Evolutionary conservation across 2,329 filamentous ascomycete genomes (phyloP).

Genomic region (Botrytis fabae): DNA sequence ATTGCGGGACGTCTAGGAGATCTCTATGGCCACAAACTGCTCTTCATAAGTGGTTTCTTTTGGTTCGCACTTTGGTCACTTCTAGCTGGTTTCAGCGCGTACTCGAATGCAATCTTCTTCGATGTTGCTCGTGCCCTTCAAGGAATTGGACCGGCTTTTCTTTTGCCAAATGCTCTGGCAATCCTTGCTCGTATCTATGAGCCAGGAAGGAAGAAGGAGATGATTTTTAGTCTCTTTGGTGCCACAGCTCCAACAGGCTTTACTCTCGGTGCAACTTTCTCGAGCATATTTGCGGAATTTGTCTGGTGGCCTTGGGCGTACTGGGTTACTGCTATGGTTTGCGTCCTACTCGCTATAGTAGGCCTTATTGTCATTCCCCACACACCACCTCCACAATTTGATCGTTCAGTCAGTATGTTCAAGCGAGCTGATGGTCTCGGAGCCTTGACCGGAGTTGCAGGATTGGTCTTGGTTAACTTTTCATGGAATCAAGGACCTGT

Average conservation of each 20-base stretch:
- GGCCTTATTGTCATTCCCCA: constrained; percentile 45
- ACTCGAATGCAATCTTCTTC: constrained; percentile 42
- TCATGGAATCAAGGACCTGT: constrained; percentile 49
- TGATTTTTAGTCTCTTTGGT: constrained; percentile 50
- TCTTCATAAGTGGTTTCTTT: constrained; percentile 50
- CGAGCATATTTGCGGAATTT: constrained; percentile 43
- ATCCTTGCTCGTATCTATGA: constrained; percentile 51
- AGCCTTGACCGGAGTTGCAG: constrained; percentile 48
- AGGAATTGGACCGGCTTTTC: constrained; percentile 52
- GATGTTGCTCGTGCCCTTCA: constrained; percentile 56
- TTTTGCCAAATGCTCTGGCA: constrained; percentile 55
- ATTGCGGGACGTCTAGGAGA: constrained; percentile 53
- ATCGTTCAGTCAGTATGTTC: constrained; percentile 34
- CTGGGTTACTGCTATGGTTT: constrained; percentile 47
- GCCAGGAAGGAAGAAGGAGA: constrained; percentile 47
- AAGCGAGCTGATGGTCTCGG: constrained; percentile 46
- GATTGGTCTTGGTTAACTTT: constrained; percentile 56
- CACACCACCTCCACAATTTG: constrained; percentile 38
- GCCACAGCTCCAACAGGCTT: constrained; percentile 50
- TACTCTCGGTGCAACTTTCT: constrained; percentile 46
- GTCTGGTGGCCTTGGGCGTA: constrained; percentile 55
- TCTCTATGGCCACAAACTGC: constrained; percentile 52
- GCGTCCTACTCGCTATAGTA: constrained; percentile 42
- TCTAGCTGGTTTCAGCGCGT: constrained; percentile 38
- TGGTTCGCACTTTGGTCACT: constrained; percentile 38